phyloP scores from a whole-genome alignment of 345 rosid species.

The Lagerstroemia speciosa region DNA sequence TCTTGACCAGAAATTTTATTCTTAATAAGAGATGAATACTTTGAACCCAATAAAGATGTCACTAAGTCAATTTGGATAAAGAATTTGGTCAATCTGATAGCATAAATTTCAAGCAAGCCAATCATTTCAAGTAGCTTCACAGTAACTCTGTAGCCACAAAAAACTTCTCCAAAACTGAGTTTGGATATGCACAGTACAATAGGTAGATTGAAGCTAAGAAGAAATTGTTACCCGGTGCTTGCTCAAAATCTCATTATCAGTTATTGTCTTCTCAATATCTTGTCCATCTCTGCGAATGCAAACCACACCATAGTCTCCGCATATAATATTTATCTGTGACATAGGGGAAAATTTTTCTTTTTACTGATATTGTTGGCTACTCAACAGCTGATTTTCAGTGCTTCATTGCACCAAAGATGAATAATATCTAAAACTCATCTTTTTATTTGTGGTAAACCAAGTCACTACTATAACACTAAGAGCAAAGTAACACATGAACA shows the following conservation, averaged over 20 bases:
- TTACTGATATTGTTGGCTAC: neutral
- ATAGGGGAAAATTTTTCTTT: too few relatives aligned
- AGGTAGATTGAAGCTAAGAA: neutral
- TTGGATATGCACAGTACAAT: neutral
- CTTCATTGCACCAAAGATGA: neutral
- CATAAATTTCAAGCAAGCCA: neutral
- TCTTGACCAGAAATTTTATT: neutral
- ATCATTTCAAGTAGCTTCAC: neutral
- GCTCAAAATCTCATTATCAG: slow-evolving; percentile 36
- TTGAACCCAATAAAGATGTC: neutral
- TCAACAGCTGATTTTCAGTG: neutral
- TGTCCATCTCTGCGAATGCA: slow-evolving; percentile 85
- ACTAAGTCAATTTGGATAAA: too few relatives aligned
- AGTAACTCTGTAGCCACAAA: neutral
- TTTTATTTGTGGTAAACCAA: neutral
- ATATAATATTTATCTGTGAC: slow-evolving; percentile 48
- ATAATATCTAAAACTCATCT: neutral
- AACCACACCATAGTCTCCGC: slow-evolving; percentile 66
- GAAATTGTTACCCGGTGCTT: slow-evolving; percentile 33
- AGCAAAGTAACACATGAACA: neutral
- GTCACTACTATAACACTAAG: neutral
- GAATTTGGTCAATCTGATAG: neutral
- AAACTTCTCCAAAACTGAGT: neutral
- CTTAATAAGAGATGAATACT: neutral
- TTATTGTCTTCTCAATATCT: slow-evolving; percentile 52